These are phyloP conservation scores for Geum urbanum DNA, from an alignment of 306 rosid species.

Conservation along the genomic window DNA sequence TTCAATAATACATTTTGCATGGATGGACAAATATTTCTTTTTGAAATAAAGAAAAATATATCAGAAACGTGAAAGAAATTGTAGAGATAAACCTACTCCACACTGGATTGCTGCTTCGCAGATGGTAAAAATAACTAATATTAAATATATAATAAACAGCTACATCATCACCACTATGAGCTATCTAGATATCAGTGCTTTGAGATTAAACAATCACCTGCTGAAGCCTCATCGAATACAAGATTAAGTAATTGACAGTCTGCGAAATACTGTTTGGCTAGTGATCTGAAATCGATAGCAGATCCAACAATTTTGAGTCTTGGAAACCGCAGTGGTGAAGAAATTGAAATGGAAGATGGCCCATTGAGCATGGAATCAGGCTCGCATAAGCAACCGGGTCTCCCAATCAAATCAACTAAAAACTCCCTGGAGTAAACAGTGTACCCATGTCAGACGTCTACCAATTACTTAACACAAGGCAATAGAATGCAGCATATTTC, in stretches of 20 bases:
- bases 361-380: conserved; percentile 98
- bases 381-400: conserved; percentile 78
- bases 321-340: conserved; percentile 96
- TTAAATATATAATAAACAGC: not conserved
- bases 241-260: conserved; percentile 77
- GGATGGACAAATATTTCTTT: not conserved
- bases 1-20: not conserved
- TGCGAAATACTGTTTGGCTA: conserved; percentile 87
- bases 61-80: too few relatives aligned
- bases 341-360: conserved; percentile 94
- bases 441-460: conserved; percentile 28
- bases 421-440: conserved; percentile 64
- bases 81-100: not conserved
- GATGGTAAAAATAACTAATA: not conserved
- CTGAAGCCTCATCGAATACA: conserved; percentile 69
- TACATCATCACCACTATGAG: not conserved
- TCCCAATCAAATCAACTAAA: conserved; percentile 81
- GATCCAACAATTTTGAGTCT: conserved; percentile 70
- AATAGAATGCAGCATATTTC: not conserved
- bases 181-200: conserved; percentile 6
- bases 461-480: conserved; percentile 6
- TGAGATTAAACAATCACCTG: conserved; percentile 55
- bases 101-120: not conserved
- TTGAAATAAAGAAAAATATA: not conserved
- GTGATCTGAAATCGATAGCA: conserved; percentile 75